phyloP scores from a whole-genome alignment of 495 filamentous ascomycete genomes.

The Lepidopterella palustris region DNA sequence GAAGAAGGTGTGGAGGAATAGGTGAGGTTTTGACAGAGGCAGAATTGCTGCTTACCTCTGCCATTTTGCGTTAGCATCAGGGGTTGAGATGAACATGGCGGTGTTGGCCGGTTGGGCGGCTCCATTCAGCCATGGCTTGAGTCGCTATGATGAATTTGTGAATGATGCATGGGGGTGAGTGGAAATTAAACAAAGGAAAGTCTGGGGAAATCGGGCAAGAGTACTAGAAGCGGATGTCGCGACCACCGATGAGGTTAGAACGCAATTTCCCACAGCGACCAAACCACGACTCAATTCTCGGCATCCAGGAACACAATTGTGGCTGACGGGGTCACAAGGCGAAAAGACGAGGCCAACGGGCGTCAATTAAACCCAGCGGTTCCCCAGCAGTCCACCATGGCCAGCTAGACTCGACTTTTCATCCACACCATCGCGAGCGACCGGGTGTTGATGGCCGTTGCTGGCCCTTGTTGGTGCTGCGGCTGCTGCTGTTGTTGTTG shows the following conservation, averaged over 20 bases:
- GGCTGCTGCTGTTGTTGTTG: no score
- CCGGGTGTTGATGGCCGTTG: neutral
- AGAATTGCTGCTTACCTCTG: neutral
- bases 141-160: neutral
- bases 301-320: neutral
- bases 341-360: neutral
- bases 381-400: no score
- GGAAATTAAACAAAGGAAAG: slow-evolving; percentile 5
- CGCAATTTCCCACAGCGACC: neutral
- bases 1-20: slow-evolving; percentile 12
- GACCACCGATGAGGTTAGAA: neutral
- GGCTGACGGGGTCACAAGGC: neutral
- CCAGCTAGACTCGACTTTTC: no score
- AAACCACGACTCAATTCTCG: neutral
- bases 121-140: neutral
- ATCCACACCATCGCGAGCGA: no score
- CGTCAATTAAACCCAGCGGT: no score
- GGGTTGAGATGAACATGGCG: neutral
- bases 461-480: no score
- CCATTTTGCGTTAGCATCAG: neutral
- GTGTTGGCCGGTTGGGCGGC: neutral
- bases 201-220: neutral
- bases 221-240: neutral
- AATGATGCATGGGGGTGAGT: neutral
- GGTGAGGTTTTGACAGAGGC: slow-evolving; percentile 21